Percentiles rank a stretch among this genome's conserved stretches.
Conservation (phyloP, 768 basidiomycete genomes). For the Sutorius australiensis region DNA sequence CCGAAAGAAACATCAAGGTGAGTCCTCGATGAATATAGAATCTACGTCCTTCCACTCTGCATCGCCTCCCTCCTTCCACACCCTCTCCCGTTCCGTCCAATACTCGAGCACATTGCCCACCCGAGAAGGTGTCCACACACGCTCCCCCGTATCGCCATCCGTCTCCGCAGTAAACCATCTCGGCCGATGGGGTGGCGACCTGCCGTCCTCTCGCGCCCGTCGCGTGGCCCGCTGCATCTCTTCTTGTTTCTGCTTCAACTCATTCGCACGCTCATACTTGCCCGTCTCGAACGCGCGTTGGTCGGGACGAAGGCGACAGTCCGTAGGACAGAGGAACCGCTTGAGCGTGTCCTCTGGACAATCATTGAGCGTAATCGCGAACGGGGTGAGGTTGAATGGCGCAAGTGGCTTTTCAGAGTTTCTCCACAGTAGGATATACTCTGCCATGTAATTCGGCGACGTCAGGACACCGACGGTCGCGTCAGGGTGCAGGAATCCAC, state of each 20-base stretch:
- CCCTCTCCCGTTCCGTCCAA: constrained; percentile 74
- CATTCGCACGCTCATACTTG: constrained; percentile 78
- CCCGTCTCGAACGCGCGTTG: constrained; percentile 93
- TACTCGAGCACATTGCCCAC: constrained; percentile 61
- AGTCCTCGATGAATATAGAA: constrained; percentile 73
- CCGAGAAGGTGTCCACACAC: constrained; percentile 76
- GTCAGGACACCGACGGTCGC: constrained; percentile 47
- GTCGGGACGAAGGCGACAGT: constrained; percentile 89
- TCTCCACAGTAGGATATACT: constrained; percentile 87
- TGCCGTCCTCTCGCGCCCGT: constrained; percentile 70
- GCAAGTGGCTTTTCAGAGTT: constrained; percentile 81
- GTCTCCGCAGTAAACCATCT: constrained; percentile 84
- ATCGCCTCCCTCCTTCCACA: constrained; percentile 42
- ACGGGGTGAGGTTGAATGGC: constrained; percentile 95
- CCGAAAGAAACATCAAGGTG: constrained; percentile 9
- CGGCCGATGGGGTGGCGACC: constrained; percentile 65
- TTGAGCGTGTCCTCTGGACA: constrained; percentile 67
- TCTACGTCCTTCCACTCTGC: constrained; percentile 73
- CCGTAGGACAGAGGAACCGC: constrained; percentile 80
- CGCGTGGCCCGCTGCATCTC: constrained; percentile 73
- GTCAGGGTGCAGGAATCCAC: constrained; percentile 69
- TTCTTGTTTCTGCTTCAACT: constrained; percentile 75
- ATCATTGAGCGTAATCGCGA: constrained; percentile 89
- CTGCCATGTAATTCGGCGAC: constrained; percentile 47
- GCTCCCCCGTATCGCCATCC: constrained; percentile 85